Evolutionary conservation across 2,329 filamentous ascomycete species (phyloP), one percentile per base, ranked within the genome.

Genomic region (Calonectria hongkongensis): DNA sequence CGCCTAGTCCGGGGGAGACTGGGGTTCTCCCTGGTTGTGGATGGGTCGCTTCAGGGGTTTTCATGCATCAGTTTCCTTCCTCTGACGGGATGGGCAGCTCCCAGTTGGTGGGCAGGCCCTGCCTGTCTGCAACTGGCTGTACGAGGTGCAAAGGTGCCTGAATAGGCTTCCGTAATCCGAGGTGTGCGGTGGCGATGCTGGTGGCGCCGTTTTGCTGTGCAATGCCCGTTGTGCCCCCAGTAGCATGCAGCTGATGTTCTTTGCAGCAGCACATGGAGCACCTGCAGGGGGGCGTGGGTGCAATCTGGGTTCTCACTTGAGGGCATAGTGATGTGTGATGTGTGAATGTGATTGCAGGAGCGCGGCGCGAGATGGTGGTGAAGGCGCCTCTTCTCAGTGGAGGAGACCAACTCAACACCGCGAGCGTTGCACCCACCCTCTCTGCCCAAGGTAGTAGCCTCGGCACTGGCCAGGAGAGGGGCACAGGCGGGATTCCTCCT

Each of bases 11-110:
- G 58, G 70, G 64, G 54, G 70, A 48, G 56, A 67, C 54, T 21
- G 64, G 69, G 70, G 58, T 45, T 15, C 54, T 58, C 64, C 54
- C 63, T 43, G 47, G 69, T 62, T 54, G 30, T 70, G 62, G 50
- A 70, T 33, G 65, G 64, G 65, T 56, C 58, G 70, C 30, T 68
- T 72, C 64, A 72, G 65, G 70, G 43, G 56, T 36, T 21, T 33
- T 25, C 15, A 25, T 62, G 54, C 21, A 50, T 51, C 50, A 12
- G 43, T 33, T 65, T 48, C 47, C 36, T 9, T n/a, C n/a, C 48
- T 70, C 48, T 54, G 39, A 43, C 41, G 50, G 25, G 54, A 39
- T 39, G 30, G 51, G 28, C 36, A 41, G 56, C 39, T 60, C 30
- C 48, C 18, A 50, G 27, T 51, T 27, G 50, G 25, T 60, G 54